phyloP scores from a whole-genome alignment of 164 flowering plant species.

The Platanus orientalis region DNA sequence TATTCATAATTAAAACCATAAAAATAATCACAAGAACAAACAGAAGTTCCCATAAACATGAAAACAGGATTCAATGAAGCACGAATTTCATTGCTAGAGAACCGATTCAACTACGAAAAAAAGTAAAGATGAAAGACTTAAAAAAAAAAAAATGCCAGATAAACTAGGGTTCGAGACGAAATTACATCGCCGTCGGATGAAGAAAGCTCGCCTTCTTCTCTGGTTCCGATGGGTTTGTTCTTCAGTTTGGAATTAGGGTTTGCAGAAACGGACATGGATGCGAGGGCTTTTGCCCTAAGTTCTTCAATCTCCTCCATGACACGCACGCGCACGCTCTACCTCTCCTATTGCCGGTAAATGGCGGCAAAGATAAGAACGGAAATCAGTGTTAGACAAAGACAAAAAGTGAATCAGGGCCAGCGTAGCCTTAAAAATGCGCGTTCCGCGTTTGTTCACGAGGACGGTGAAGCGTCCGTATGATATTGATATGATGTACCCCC shows the following conservation, averaged over 20 bases:
- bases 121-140: not conserved
- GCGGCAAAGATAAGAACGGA: too few species aligned
- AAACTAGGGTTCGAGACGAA: constrained; percentile 8
- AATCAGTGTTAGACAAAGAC: too few species aligned
- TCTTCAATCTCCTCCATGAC: constrained; percentile 28
- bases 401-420: too few species aligned
- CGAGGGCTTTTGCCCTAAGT: constrained; percentile 27
- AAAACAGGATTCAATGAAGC: not conserved
- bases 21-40: not conserved
- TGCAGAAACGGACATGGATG: constrained; percentile 26
- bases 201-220: constrained; percentile 81
- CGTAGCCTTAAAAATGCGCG: too few species aligned
- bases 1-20: too few species aligned
- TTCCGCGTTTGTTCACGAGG: too few species aligned
- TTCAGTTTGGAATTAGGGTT: constrained; percentile 23
- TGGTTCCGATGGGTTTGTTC: constrained; percentile 9
- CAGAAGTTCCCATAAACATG: not conserved
- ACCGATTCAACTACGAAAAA: not conserved
- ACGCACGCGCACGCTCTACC: too few species aligned
- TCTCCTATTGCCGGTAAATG: too few species aligned
- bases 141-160: not conserved
- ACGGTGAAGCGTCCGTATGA: too few species aligned
- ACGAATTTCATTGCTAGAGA: not conserved
- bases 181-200: constrained; percentile 38
- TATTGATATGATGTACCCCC: too few species aligned